Evolutionary conservation across 2,329 filamentous ascomycete species (phyloP).

Genomic region (Ceratocystis destructans): DNA sequence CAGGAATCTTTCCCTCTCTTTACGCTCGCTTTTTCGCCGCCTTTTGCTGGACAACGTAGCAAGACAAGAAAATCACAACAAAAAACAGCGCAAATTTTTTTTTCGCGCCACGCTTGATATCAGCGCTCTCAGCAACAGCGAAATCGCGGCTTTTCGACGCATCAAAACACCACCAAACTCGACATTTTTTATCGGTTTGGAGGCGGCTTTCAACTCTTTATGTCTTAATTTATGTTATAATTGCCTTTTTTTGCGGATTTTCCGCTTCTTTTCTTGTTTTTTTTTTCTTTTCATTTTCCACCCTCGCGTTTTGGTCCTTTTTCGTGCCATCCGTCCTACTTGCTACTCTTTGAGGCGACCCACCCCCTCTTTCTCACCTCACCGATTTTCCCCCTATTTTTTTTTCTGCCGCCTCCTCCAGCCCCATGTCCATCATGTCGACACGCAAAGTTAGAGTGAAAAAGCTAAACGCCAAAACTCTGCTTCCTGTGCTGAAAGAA

Average conservation of each 20-base stretch:
- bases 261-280: slow-evolving; percentile 34
- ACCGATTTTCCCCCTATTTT: slow-evolving; percentile 21
- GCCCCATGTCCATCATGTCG: slow-evolving; percentile 37
- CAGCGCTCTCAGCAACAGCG: slow-evolving; percentile 9
- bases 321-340: slow-evolving; percentile 22
- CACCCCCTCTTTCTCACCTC: slow-evolving; percentile 26
- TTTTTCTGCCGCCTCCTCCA: slow-evolving; percentile 19
- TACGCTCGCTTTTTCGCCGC: slow-evolving; percentile 2
- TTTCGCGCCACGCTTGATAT: slow-evolving; percentile 15
- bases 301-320: slow-evolving; percentile 37
- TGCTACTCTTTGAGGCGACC: slow-evolving; percentile 23
- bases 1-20: background rate
- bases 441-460: slow-evolving; percentile 64
- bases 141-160: slow-evolving; percentile 8
- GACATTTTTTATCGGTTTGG: slow-evolving; percentile 10
- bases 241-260: slow-evolving; percentile 13
- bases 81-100: slow-evolving; percentile 16
- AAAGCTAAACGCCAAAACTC: slow-evolving; percentile 86
- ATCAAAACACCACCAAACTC: slow-evolving; percentile 16
- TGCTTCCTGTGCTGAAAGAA: slow-evolving; percentile 75
- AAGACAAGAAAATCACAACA: slow-evolving; percentile 12
- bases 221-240: slow-evolving; percentile 19
- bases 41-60: background rate
- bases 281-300: slow-evolving; percentile 33
- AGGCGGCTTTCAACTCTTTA: slow-evolving; percentile 12